Conservation (phyloP, 148 eudicot species). For the Persicaria tinctoria region DNA sequence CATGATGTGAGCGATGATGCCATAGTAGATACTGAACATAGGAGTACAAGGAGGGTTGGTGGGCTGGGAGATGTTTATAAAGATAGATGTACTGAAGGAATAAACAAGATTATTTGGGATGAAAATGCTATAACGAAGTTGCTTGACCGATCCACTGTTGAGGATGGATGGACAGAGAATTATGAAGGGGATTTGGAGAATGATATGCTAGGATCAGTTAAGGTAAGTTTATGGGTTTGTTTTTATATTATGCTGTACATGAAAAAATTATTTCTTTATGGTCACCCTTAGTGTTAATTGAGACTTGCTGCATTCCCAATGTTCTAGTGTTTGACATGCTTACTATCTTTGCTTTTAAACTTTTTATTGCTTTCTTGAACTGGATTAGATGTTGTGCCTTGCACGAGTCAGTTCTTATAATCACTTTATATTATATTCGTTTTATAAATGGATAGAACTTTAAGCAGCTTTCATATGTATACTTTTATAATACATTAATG, state of each 20-base stretch:
- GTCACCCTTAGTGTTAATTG: neutral
- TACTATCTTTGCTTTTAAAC: neutral
- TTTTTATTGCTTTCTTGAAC: neutral
- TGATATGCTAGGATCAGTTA: constrained; percentile 98
- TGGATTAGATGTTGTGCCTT: neutral
- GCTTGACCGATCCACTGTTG: constrained; percentile 87
- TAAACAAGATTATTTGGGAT: constrained; percentile 75
- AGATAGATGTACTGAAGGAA: constrained; percentile 84
- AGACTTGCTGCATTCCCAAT: neutral
- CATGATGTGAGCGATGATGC: constrained; percentile 47
- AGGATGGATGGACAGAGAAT: constrained; percentile 55
- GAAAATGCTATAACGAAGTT: constrained; percentile 80
- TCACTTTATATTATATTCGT: too few relatives aligned
- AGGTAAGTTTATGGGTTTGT: constrained; percentile 38
- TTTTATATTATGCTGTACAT: neutral
- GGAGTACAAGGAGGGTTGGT: constrained; percentile 62
- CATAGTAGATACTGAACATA: constrained; percentile 51
- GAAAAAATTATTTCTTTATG: neutral
- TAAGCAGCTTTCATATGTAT: too few relatives aligned
- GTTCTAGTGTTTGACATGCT: neutral
- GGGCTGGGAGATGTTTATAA: constrained; percentile 92
- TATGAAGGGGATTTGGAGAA: constrained; percentile 73
- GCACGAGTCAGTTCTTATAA: too few relatives aligned
- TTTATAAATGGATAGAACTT: too few relatives aligned
- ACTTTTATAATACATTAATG: too few relatives aligned